phyloP scores from a whole-genome alignment of 192 early-diverging fungal genomes.

The Kappamyces sp. region DNA sequence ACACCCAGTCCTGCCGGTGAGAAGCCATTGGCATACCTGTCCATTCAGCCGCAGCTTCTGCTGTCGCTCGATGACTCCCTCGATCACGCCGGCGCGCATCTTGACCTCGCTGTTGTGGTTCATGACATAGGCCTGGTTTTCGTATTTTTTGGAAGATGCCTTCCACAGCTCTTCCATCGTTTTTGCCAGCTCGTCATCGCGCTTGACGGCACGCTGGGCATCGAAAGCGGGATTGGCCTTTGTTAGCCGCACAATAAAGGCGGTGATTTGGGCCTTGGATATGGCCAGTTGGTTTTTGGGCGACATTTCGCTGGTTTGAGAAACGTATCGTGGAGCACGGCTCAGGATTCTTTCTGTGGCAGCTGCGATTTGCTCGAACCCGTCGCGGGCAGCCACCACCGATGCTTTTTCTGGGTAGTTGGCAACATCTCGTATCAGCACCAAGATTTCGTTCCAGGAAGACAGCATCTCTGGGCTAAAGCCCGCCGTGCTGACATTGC shows the following conservation, averaged over 20 bases:
- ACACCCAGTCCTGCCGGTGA: not conserved
- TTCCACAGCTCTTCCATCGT: constrained; percentile 8
- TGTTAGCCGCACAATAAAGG: not conserved
- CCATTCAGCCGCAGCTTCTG: not conserved
- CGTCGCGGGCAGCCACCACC: not conserved
- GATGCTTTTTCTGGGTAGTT: not conserved
- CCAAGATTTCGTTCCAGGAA: constrained; percentile 1
- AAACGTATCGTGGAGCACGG: not conserved
- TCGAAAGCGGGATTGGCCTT: not conserved
- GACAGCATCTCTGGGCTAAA: not conserved
- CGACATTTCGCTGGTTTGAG: constrained; percentile 10
- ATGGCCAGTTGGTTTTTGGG: constrained; percentile 1
- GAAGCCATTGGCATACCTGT: not conserved
- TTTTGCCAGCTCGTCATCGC: constrained; percentile 5
- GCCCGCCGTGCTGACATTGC: not conserved
- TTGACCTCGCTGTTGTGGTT: no score
- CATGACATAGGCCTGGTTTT: not conserved
- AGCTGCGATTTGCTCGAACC: constrained; percentile 5
- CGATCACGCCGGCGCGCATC: not conserved
- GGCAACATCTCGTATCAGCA: not conserved
- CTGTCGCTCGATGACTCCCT: not conserved
- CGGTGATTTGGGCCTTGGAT: constrained; percentile 4
- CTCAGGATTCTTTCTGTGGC: not conserved
- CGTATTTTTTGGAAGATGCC: not conserved
- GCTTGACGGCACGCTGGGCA: not conserved